These are phyloP conservation scores for Cercophora sp. DNA, from an alignment of 495 filamentous ascomycete species.

Conservation along the genomic window DNA sequence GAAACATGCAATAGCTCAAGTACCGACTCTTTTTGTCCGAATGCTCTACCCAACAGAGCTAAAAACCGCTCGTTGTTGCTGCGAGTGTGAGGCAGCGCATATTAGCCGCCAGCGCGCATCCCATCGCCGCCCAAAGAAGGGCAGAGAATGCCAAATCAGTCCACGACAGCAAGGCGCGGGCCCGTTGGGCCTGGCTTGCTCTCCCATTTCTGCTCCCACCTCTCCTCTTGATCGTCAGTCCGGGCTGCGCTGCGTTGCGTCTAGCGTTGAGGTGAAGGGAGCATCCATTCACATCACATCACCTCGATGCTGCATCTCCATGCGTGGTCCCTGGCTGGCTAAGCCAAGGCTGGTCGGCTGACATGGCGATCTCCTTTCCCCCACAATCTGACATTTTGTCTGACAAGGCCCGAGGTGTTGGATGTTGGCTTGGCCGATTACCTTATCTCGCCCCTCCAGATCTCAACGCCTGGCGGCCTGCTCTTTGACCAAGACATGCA, in stretches of 20 bases:
- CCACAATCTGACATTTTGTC: no score
- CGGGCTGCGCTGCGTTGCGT: not conserved
- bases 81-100: not conserved
- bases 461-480: no score
- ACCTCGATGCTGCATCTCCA: slow-evolving; percentile 6
- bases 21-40: not conserved
- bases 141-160: not conserved
- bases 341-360: not conserved
- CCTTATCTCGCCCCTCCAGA: no score
- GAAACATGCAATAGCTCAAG: not conserved
- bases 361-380: not conserved
- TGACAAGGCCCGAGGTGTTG: no score
- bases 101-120: slow-evolving; percentile 2
- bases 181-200: no score
- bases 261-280: slow-evolving; percentile 2
- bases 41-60: no score
- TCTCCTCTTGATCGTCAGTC: not conserved
- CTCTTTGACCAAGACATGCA: no score
- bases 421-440: no score
- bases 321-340: not conserved
- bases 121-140: not conserved
- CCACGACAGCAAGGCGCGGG: not conserved
- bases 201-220: not conserved
- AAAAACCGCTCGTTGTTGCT: no score
- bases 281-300: slow-evolving; percentile 1